Conservation (phyloP, 305 asterid species). For the Plantago lanceolata region DNA sequence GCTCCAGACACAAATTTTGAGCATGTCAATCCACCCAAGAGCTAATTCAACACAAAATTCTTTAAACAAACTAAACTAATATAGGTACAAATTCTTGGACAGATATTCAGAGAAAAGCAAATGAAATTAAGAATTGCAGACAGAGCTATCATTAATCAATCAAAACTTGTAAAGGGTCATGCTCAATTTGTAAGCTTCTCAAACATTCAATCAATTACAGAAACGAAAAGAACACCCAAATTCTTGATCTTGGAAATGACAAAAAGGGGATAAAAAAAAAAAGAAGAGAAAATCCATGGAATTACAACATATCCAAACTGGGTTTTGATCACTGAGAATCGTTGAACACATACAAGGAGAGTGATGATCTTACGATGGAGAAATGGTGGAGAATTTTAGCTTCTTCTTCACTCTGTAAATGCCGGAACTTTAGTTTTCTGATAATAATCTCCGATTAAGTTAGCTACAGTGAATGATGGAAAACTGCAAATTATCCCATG, state of each 20-base stretch:
- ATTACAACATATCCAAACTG: not conserved
- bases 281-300: not conserved
- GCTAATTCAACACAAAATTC: not conserved
- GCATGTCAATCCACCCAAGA: not conserved
- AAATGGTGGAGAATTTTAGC: no score
- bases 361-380: no score
- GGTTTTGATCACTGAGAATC: not conserved
- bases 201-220: not conserved
- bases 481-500: no score
- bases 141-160: not conserved
- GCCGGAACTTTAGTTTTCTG: not conserved
- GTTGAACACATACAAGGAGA: not conserved
- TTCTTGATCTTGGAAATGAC: not conserved
- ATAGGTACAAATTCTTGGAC: no score
- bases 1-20: not conserved
- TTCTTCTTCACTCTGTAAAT: not conserved
- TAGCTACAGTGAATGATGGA: no score
- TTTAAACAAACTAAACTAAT: no score
- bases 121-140: no score
- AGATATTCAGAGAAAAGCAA: no score
- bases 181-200: not conserved
- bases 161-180: not conserved
- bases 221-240: no score
- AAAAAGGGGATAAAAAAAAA: no score
- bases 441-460: no score